A percentile compares a stretch with the other conserved stretches of the same genome.
phyloP scores from a whole-genome alignment of 495 filamentous ascomycete species.

The Xylaria grammica region DNA sequence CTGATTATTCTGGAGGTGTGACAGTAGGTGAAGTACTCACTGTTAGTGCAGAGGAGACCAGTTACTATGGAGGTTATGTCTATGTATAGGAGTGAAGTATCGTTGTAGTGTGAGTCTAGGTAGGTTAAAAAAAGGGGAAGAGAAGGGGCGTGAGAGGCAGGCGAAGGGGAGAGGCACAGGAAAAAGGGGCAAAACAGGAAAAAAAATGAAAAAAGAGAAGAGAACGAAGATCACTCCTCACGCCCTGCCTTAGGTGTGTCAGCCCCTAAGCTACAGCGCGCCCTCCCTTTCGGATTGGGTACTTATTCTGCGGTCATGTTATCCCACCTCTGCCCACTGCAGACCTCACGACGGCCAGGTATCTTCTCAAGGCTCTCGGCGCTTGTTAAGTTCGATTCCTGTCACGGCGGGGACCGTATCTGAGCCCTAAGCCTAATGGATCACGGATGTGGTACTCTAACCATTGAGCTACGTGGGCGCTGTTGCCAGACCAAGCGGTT shows the following conservation, averaged over 20 bases:
- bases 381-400: constrained; percentile 2
- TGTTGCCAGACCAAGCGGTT: background rate
- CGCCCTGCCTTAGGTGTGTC: constrained; percentile 5
- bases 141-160: too few relatives aligned
- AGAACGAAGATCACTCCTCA: too few relatives aligned
- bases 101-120: too few relatives aligned
- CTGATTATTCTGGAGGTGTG: too few relatives aligned
- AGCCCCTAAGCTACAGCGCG: constrained; percentile 1
- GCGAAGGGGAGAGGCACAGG: too few relatives aligned
- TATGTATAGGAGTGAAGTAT: too few relatives aligned
- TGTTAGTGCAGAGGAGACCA: too few relatives aligned
- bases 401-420: constrained; percentile 7
- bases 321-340: constrained; percentile 4
- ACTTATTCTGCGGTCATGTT: background rate
- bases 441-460: background rate
- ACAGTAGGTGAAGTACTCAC: too few relatives aligned
- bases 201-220: constrained; percentile 8
- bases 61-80: too few relatives aligned
- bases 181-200: background rate
- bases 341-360: background rate
- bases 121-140: too few relatives aligned
- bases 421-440: constrained; percentile 9
- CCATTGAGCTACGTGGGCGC: constrained; percentile 2
- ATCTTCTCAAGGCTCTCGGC: background rate
- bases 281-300: constrained; percentile 7